These are phyloP conservation scores for Forsythia viridissima DNA, from an alignment of 257 asterid genomes.

Conservation along the genomic window DNA sequence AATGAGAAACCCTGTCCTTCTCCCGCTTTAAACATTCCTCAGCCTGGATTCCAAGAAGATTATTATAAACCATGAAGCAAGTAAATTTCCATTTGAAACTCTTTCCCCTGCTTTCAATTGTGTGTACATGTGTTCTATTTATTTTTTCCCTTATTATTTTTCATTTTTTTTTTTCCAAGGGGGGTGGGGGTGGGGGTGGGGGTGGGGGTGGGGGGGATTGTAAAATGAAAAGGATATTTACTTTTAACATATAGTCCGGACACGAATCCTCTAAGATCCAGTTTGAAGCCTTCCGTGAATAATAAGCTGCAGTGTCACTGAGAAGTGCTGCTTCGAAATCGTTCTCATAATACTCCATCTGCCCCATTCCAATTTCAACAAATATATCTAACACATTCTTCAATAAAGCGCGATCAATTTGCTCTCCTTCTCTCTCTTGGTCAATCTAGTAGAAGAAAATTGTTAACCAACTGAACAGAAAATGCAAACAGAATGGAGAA, in stretches of 20 bases:
- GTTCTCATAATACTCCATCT: slow-evolving; percentile 51
- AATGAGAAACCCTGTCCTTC: slow-evolving; percentile 56
- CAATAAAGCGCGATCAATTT: slow-evolving; percentile 55
- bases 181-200: not conserved
- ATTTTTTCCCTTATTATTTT: not conserved
- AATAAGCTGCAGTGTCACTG: slow-evolving; percentile 50
- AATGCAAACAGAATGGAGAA: not conserved
- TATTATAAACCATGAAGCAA: slow-evolving; percentile 10
- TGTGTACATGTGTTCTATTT: not conserved
- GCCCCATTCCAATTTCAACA: slow-evolving; percentile 74
- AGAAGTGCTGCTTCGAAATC: slow-evolving; percentile 65
- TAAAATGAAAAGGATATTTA: slow-evolving; percentile 18
- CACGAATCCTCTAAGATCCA: slow-evolving; percentile 66
- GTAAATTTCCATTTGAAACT: slow-evolving; percentile 7
- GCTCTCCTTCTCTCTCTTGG: slow-evolving; percentile 71
- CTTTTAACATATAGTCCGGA: slow-evolving; percentile 63
- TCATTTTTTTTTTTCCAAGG: no score
- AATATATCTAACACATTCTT: slow-evolving; percentile 57
- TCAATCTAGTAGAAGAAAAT: slow-evolving; percentile 43
- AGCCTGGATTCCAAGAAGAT: slow-evolving; percentile 41
- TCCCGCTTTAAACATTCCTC: slow-evolving; percentile 60
- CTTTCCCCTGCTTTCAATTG: slow-evolving; percentile 3
- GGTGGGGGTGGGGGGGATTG: not conserved
- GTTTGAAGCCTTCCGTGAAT: slow-evolving; percentile 67
- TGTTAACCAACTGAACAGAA: not conserved